Conservation (phyloP, 345 rosid species). For the Mallotus nudiflorus region DNA sequence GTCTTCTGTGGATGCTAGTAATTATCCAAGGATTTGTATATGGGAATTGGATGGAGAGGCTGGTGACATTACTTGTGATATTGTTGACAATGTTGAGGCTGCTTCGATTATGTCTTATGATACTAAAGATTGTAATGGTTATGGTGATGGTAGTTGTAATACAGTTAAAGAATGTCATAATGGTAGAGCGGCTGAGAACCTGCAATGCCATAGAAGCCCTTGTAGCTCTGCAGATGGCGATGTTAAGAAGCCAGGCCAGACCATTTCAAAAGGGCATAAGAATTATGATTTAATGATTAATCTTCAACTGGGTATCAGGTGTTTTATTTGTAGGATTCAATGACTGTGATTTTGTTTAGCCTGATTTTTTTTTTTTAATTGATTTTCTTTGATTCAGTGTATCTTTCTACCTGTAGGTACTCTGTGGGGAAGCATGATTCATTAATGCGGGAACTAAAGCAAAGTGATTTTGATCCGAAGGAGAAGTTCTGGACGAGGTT, state of each 20-base stretch:
- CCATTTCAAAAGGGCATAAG: slow-evolving; percentile 59
- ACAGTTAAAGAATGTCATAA: slow-evolving; percentile 9
- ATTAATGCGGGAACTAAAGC: slow-evolving; percentile 48
- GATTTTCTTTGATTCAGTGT: not conserved
- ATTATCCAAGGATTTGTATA: slow-evolving; percentile 70
- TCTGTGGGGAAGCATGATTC: slow-evolving; percentile 72
- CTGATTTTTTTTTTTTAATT: too few species aligned
- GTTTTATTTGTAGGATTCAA: not conserved
- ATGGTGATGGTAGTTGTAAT: slow-evolving; percentile 4
- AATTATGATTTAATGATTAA: slow-evolving; percentile 70
- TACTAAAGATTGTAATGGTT: slow-evolving; percentile 37
- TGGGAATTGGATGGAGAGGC: slow-evolving; percentile 57
- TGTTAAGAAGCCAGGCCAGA: slow-evolving; percentile 60
- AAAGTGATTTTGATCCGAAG: slow-evolving; percentile 69
- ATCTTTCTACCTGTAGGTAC: slow-evolving; percentile 30
- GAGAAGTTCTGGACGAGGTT: slow-evolving; percentile 80
- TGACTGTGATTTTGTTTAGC: not conserved
- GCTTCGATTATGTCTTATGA: slow-evolving; percentile 49
- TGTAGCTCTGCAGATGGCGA: slow-evolving; percentile 39
- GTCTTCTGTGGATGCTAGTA: slow-evolving; percentile 24
- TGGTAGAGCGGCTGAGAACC: slow-evolving; percentile 3
- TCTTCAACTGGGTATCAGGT: slow-evolving; percentile 77
- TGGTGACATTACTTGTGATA: slow-evolving; percentile 90
- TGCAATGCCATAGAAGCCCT: slow-evolving; percentile 10
- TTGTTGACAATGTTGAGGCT: slow-evolving; percentile 71